Percentiles rank a stretch among this genome's conserved stretches.
Conservation (phyloP, 75 land plant species). For the Pinus taeda region DNA sequence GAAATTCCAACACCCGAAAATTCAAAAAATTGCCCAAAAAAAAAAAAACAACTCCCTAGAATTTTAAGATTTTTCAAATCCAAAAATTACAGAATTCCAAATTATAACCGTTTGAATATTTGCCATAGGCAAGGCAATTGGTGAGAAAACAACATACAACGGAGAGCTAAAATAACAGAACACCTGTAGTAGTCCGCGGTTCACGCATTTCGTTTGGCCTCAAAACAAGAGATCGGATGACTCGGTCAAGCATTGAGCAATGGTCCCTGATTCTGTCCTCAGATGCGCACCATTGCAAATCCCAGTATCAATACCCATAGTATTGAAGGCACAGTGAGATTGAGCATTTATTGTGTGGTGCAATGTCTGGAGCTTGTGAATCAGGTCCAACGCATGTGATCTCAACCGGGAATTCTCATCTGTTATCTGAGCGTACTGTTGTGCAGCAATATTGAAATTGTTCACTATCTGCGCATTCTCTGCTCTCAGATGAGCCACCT, state of each 20-base stretch:
- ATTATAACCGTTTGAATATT: too few relatives aligned
- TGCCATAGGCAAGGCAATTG: too few relatives aligned
- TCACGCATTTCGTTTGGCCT: background rate
- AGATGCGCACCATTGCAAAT: background rate
- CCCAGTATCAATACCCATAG: background rate
- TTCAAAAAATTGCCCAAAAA: too few relatives aligned
- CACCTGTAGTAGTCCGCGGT: too few relatives aligned
- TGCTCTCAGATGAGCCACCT: slow-evolving; percentile 47
- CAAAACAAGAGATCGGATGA: background rate
- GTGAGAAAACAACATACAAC: too few relatives aligned
- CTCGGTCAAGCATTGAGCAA: background rate
- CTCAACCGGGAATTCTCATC: slow-evolving; percentile 49
- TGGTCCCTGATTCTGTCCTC: background rate
- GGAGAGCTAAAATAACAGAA: too few relatives aligned
- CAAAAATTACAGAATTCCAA: too few relatives aligned
- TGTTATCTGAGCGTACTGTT: slow-evolving; percentile 31
- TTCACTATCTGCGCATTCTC: slow-evolving; percentile 51
- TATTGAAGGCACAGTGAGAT: background rate
- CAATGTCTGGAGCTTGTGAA: slow-evolving; percentile 34
- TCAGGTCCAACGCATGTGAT: slow-evolving; percentile 41
- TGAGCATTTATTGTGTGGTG: slow-evolving; percentile 3
- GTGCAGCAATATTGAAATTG: slow-evolving; percentile 41
- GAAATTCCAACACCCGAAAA: too few relatives aligned
- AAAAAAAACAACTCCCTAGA: too few relatives aligned
- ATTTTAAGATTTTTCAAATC: too few relatives aligned